Evolutionary conservation across 2,329 filamentous ascomycete species (phyloP).

Genomic region (Monosporascus sp.): DNA sequence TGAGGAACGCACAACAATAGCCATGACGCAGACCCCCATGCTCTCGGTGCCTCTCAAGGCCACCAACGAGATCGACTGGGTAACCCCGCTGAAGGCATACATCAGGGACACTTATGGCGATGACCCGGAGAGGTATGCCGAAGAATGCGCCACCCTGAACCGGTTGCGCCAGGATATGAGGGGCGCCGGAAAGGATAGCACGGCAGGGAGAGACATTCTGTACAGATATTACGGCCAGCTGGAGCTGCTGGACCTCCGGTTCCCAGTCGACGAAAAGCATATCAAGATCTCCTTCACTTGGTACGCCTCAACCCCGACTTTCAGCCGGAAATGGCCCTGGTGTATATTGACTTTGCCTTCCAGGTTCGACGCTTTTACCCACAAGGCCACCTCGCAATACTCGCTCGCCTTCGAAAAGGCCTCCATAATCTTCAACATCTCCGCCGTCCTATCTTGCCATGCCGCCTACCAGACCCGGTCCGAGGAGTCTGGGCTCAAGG

Average conservation of each 20-base stretch:
- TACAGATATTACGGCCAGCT: conserved; percentile 98
- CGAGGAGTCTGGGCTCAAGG: conserved; percentile 90
- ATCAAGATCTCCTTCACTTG: conserved; percentile 99
- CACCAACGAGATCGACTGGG: conserved; percentile 98
- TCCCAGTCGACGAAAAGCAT: conserved; percentile 96
- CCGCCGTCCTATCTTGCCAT: conserved; percentile 92
- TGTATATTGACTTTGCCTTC: conserved; percentile 11
- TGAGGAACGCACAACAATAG: conserved; percentile 3
- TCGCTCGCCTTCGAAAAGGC: conserved; percentile 97
- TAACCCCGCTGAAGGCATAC: conserved; percentile 84
- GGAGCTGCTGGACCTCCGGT: conserved; percentile 87
- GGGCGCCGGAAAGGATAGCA: conserved; percentile 93
- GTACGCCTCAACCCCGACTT: conserved; percentile 43
- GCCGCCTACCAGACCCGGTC: conserved; percentile 87
- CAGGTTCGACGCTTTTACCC: conserved; percentile 99
- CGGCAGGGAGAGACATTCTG: conserved; percentile 83
- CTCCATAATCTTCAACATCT: conserved; percentile 99
- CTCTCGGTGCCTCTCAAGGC: conserved; percentile 87
- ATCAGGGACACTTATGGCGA: conserved; percentile 93
- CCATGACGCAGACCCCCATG: conserved; percentile 86
- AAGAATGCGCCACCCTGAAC: conserved; percentile 93
- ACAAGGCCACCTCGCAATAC: conserved; percentile 95
- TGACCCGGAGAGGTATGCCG: conserved; percentile 89
- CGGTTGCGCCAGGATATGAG: conserved; percentile 96
- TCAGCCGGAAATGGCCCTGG: conserved; percentile 3